Conservation (phyloP, 306 rosid genomes). For the Oemleria cerasiformis region DNA sequence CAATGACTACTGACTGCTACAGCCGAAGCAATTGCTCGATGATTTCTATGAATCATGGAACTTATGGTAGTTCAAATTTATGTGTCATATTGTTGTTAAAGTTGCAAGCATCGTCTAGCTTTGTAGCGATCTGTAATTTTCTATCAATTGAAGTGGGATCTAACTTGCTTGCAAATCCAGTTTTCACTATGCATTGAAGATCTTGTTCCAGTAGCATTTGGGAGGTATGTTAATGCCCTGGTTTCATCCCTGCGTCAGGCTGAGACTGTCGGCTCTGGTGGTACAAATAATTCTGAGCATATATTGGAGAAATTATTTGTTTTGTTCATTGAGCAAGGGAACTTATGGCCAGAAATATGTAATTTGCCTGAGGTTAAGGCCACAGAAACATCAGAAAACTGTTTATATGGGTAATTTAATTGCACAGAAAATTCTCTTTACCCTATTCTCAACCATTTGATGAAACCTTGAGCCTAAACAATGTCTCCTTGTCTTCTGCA, state of each 20-base stretch:
- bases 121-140: neutral
- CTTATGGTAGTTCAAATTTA: neutral
- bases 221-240: slow-evolving; percentile 72
- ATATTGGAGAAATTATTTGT: slow-evolving; percentile 76
- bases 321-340: slow-evolving; percentile 93
- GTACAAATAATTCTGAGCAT: slow-evolving; percentile 52
- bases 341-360: slow-evolving; percentile 92
- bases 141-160: slow-evolving; percentile 17
- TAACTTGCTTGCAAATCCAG: slow-evolving; percentile 47
- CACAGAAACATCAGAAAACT: slow-evolving; percentile 61
- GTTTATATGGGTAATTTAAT: slow-evolving; percentile 66
- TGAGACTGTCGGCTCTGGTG: slow-evolving; percentile 43
- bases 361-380: slow-evolving; percentile 73
- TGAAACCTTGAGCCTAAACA: slow-evolving; percentile 14
- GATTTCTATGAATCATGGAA: neutral
- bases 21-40: neutral
- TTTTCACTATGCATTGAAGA: slow-evolving; percentile 95
- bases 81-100: neutral
- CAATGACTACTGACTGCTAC: neutral
- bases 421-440: slow-evolving; percentile 4
- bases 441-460: neutral
- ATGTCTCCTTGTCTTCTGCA: slow-evolving; percentile 38
- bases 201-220: slow-evolving; percentile 91
- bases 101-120: neutral
- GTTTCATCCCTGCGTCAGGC: slow-evolving; percentile 54